phyloP scores from a whole-genome alignment of 2,329 filamentous ascomycete species.

The Botryotinia globosa region DNA sequence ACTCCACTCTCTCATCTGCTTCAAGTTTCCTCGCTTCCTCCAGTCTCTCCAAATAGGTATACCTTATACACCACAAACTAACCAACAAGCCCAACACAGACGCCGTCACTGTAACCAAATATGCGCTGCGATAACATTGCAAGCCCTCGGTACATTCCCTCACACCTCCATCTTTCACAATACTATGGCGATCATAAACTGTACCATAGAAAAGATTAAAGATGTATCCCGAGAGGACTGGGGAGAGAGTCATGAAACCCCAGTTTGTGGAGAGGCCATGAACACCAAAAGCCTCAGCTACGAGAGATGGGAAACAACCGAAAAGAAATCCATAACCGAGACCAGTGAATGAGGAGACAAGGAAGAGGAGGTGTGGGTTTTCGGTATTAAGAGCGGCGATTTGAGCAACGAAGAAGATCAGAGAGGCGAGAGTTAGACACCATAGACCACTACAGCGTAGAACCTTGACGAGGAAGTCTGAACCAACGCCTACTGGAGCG shows the following conservation, averaged over 20 bases:
- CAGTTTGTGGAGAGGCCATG: slow-evolving; percentile 90
- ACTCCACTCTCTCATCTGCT: slow-evolving; percentile 24
- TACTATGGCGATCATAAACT: slow-evolving; percentile 78
- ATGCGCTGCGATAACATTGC: slow-evolving; percentile 77
- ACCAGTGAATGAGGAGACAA: slow-evolving; percentile 81
- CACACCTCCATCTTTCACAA: slow-evolving; percentile 65
- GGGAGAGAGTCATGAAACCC: slow-evolving; percentile 90
- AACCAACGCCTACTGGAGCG: slow-evolving; percentile 64
- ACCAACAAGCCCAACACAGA: slow-evolving; percentile 67
- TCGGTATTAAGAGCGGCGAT: slow-evolving; percentile 69
- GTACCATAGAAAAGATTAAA: slow-evolving; percentile 90
- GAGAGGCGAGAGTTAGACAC: slow-evolving; percentile 77
- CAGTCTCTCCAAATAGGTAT: slow-evolving; percentile 29
- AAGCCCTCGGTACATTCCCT: slow-evolving; percentile 74
- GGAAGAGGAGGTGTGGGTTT: slow-evolving; percentile 72
- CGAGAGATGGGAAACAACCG: slow-evolving; percentile 86
- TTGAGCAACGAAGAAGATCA: slow-evolving; percentile 78
- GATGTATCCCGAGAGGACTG: slow-evolving; percentile 81
- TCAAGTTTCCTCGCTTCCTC: slow-evolving; percentile 30
- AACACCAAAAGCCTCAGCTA: slow-evolving; percentile 88
- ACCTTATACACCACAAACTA: slow-evolving; percentile 64
- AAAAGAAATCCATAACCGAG: slow-evolving; percentile 92
- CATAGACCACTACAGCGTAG: slow-evolving; percentile 81
- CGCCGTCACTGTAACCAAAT: slow-evolving; percentile 71
- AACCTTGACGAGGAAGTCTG: slow-evolving; percentile 82